These are phyloP conservation scores for Ceratocystis diversiconidia DNA, from an alignment of 2,329 filamentous ascomycete species.

Conservation along the genomic window DNA sequence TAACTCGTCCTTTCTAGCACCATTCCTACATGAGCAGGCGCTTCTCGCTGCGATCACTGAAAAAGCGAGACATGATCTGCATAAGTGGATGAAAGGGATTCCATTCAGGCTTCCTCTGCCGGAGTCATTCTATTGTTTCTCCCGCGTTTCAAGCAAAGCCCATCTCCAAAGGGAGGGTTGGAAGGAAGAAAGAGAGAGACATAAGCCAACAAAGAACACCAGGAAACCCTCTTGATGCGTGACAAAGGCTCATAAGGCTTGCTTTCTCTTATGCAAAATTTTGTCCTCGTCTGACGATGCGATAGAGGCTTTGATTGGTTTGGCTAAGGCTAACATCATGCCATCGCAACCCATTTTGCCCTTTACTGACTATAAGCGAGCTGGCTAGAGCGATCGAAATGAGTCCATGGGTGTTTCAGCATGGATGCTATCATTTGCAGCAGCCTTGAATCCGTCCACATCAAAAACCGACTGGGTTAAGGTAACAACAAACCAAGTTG, in stretches of 20 bases:
- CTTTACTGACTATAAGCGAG: not conserved
- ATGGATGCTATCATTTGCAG: not conserved
- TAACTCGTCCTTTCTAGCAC: not conserved
- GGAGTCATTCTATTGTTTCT: not conserved
- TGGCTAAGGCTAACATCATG: not conserved
- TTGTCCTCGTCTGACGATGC: not conserved
- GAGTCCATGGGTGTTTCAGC: constrained; percentile 1
- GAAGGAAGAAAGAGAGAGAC: not conserved
- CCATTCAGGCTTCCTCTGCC: constrained; percentile 1
- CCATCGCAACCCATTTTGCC: not conserved
- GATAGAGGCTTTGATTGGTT: not conserved
- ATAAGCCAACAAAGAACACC: not conserved
- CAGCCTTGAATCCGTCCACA: not conserved
- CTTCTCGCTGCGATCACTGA: not conserved
- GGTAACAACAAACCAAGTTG: not conserved
- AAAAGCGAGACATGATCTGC: not conserved
- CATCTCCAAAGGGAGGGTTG: not conserved
- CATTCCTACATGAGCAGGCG: not conserved
- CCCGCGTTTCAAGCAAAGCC: constrained; percentile 5
- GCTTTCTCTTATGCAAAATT: no score
- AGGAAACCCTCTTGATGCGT: not conserved
- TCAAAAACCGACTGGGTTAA: not conserved
- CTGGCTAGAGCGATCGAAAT: not conserved
- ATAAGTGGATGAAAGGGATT: not conserved
- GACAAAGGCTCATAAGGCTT: no score